These are phyloP conservation scores for Ophiorrhiza pumila DNA, from an alignment of 257 asterid genomes.

Conservation along the genomic window DNA sequence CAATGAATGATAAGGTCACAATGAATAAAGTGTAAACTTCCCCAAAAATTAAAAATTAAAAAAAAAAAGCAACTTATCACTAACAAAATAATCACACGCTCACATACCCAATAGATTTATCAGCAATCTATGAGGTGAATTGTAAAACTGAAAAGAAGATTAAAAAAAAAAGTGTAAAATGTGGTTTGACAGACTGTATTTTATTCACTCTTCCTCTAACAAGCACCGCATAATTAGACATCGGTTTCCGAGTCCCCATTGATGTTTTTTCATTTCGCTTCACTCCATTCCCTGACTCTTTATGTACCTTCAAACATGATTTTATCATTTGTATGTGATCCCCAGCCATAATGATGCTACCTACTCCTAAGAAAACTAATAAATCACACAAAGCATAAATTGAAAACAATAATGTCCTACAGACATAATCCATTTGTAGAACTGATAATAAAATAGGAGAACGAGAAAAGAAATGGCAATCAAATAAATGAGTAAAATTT, in stretches of 20 bases:
- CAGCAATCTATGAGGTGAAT: background rate
- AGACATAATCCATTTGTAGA: background rate
- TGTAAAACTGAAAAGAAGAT: too few relatives aligned
- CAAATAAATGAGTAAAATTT: slow-evolving; percentile 7
- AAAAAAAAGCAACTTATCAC: too few relatives aligned
- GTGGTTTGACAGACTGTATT: too few relatives aligned
- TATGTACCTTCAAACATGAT: background rate
- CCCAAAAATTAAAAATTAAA: too few relatives aligned
- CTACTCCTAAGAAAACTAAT: background rate
- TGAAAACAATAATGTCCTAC: background rate
- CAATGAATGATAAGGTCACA: too few relatives aligned
- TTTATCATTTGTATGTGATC: too few relatives aligned
- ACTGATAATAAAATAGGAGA: background rate
- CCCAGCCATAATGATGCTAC: too few relatives aligned
- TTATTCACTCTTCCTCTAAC: background rate
- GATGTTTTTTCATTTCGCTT: too few relatives aligned
- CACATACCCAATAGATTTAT: background rate
- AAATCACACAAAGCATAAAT: background rate
- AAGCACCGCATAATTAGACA: too few relatives aligned
- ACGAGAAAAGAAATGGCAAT: background rate
- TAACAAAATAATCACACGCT: background rate
- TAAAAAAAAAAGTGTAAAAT: background rate
- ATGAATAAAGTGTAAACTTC: too few relatives aligned
- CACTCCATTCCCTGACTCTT: background rate
- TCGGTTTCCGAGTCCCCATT: too few relatives aligned